Conservation (phyloP, 768 basidiomycete species). For the Leccinum olivaceopallidum region DNA sequence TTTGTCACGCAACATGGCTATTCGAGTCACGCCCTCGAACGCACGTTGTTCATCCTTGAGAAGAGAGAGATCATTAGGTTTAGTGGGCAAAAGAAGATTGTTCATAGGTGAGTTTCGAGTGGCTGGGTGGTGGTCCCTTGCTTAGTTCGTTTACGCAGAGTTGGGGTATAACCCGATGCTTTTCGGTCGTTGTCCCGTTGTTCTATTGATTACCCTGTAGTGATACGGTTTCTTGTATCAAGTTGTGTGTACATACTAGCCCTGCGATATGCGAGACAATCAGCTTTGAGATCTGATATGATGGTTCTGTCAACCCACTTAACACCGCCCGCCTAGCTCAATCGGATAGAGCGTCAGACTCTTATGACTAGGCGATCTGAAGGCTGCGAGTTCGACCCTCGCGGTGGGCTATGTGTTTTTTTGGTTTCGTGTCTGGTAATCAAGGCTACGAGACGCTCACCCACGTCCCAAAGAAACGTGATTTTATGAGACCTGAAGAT, state of each 20-base stretch:
- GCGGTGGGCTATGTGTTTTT: conserved; percentile 50
- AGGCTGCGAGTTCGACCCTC: conserved; percentile 67
- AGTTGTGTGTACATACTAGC: neutral
- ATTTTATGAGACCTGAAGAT: no score
- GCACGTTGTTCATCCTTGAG: conserved; percentile 89
- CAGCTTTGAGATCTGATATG: neutral
- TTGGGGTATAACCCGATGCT: conserved; percentile 26
- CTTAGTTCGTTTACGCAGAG: conserved; percentile 20
- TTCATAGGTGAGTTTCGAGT: conserved; percentile 41
- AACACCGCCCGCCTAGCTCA: conserved; percentile 57
- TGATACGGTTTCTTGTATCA: neutral
- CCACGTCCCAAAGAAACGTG: no score
- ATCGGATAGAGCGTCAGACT: conserved; percentile 71
- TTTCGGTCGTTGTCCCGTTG: neutral
- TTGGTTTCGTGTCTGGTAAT: no score
- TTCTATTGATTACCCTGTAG: conserved; percentile 5
- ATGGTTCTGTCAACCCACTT: neutral
- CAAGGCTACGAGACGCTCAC: no score
- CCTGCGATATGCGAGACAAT: neutral
- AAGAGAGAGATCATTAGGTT: conserved; percentile 95
- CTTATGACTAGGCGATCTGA: conserved; percentile 54
- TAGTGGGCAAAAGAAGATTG: conserved; percentile 53
- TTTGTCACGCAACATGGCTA: conserved; percentile 94
- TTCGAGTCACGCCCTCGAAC: conserved; percentile 86
- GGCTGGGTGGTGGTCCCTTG: neutral